These are phyloP conservation scores for Artemisia tridentata DNA, from an alignment of 129 eudicot species.

Conservation along the genomic window DNA sequence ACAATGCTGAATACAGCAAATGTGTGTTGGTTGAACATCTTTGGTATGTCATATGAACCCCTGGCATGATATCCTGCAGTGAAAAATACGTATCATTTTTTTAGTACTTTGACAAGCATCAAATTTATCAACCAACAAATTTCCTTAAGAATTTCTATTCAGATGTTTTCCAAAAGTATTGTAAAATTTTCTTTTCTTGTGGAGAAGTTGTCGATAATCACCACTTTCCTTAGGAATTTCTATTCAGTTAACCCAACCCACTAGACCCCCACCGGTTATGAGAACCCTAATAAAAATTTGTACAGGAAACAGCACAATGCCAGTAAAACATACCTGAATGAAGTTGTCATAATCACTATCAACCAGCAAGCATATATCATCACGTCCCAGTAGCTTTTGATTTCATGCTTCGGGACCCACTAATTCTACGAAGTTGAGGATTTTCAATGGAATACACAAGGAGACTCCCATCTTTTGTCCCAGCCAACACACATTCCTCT, in stretches of 20 bases:
- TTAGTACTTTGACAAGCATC: not conserved
- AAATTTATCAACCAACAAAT: too few relatives aligned
- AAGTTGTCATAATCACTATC: constrained; percentile 6
- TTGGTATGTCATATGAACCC: not conserved
- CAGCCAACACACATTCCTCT: constrained; percentile 95
- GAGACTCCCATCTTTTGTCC: constrained; percentile 90
- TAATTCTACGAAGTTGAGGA: constrained; percentile 67
- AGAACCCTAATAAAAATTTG: not conserved
- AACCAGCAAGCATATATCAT: constrained; percentile 4
- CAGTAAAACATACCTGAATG: constrained; percentile 28
- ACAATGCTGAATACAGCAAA: not conserved
- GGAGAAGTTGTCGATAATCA: too few relatives aligned
- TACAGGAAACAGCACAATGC: not conserved
- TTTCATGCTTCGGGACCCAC: constrained; percentile 43
- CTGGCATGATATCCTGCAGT: constrained; percentile 3
- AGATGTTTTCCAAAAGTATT: too few relatives aligned
- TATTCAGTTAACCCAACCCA: too few relatives aligned
- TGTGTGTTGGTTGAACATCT: not conserved
- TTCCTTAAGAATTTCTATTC: too few relatives aligned
- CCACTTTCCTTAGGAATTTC: too few relatives aligned
- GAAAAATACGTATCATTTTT: too few relatives aligned
- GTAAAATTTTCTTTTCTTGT: too few relatives aligned
- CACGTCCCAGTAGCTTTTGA: constrained; percentile 44
- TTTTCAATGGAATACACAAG: constrained; percentile 93
- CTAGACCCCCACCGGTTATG: too few relatives aligned